phyloP scores from a whole-genome alignment of 108 stramenopile genomes.

The Skeletonema grethae region DNA sequence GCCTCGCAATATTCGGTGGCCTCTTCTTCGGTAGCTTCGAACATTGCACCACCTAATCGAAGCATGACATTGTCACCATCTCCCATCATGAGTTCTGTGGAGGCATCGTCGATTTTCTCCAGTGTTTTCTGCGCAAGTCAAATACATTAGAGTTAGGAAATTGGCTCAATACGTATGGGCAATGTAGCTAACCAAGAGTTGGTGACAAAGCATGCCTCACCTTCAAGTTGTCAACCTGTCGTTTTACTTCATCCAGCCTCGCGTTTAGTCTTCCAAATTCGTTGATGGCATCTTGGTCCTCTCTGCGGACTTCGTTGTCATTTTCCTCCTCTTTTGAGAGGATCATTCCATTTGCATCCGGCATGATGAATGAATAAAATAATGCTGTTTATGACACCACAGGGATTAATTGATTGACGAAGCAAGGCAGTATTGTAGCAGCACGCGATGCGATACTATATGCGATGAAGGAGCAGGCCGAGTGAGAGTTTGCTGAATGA shows the following conservation, averaged over 20 bases:
- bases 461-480: too few relatives aligned
- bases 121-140: conserved; percentile 56
- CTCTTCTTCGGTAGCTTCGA: conserved; percentile 84
- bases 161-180: too few relatives aligned
- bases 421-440: too few relatives aligned
- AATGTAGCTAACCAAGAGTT: background rate
- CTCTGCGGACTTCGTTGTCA: conserved; percentile 81
- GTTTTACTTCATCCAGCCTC: conserved; percentile 74
- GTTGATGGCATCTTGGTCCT: conserved; percentile 93
- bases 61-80: conserved; percentile 71
- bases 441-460: too few relatives aligned
- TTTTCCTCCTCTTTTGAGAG: conserved; percentile 78
- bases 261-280: conserved; percentile 92
- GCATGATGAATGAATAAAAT: conserved; percentile 16
- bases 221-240: conserved; percentile 62
- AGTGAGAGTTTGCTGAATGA: too few relatives aligned
- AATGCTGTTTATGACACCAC: background rate
- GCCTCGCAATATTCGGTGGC: conserved; percentile 88
- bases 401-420: too few relatives aligned
- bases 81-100: conserved; percentile 95
- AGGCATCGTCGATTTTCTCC: conserved; percentile 91
- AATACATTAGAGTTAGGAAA: background rate
- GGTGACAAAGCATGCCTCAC: conserved; percentile 35
- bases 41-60: conserved; percentile 86
- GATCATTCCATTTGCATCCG: conserved; percentile 54